Evolutionary conservation across 2,329 filamentous ascomycete species (phyloP), one percentile per base, ranked within the genome.

Genomic region (Colletotrichum sp.): DNA sequence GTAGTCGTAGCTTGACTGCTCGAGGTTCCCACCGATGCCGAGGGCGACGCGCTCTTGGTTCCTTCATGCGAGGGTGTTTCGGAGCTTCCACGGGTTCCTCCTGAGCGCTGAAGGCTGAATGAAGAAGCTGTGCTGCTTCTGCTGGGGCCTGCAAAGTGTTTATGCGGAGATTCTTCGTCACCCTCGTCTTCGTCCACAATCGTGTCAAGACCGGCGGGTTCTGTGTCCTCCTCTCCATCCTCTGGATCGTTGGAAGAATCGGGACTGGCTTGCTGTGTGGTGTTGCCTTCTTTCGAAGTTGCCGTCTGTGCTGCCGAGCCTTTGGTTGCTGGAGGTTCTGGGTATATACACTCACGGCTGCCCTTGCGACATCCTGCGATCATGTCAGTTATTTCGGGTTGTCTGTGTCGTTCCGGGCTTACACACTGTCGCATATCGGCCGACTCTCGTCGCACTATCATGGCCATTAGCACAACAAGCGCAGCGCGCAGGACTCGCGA

Each of bases 331-430:
- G 91, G 86, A 34, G 93, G 88, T 64, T 96, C 95, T 4, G 97
- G 96, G 83, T 98, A 99, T 74, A 94, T 89, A 83, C 97, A 99
- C 78, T 98, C 95, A 85, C 97, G 91, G 79, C 93, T 94, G 66
- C 96, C 97, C 85, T 98, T 99, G 79, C 93, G 94, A 84, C 97
- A 99, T 81, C 96, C 96, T 94, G 76, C 56, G 16, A 66, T 27
- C 66, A 70, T 52, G 80, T 84, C 77, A 84, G 83, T 77, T 52
- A 25, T 52, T 27, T n/a, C 32, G 39, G 18, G 65, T 79, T 71
- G 80, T 78, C 58, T 39, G 48, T 18, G 55, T 56, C 60, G n/a
- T 12, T 25, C 43, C 58, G 43, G 58, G 70, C 27, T 48, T 76
- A 79, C 89, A 85, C 87, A 94, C 92, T 88, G 83, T 98, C 96